Evolutionary conservation across 441 rosid genomes (phyloP).

Genomic region (Erodium chrysanthum): DNA sequence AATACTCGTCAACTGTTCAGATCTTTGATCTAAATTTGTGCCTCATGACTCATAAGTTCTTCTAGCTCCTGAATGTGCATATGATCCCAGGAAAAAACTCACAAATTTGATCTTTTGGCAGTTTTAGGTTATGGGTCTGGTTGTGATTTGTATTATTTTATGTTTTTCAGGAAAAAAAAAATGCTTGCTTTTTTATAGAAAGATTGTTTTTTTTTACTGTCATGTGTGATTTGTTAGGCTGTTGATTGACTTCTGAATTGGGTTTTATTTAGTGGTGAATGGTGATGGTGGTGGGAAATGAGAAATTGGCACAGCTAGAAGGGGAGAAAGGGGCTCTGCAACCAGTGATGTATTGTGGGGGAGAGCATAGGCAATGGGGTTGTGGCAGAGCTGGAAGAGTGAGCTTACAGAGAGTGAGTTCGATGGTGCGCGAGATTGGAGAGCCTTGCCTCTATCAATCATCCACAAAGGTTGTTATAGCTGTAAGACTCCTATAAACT

Average conservation of each 20-base stretch:
- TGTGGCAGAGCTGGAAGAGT: slow-evolving; percentile 53
- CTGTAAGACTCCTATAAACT: slow-evolving; percentile 31
- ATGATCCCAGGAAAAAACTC: not conserved
- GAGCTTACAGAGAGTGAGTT: slow-evolving; percentile 62
- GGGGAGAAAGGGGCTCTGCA: slow-evolving; percentile 16
- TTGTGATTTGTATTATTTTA: not conserved
- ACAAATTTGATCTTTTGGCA: not conserved
- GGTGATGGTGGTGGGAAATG: slow-evolving; percentile 18
- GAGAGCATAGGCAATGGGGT: slow-evolving; percentile 52
- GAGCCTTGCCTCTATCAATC: slow-evolving; percentile 79
- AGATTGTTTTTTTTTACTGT: not conserved
- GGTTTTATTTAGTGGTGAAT: slow-evolving; percentile 14
- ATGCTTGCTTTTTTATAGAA: not conserved
- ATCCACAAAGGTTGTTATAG: slow-evolving; percentile 59
- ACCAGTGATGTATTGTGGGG: slow-evolving; percentile 53
- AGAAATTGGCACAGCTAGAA: slow-evolving; percentile 18
- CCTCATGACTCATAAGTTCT: not conserved
- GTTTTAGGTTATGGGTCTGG: not conserved
- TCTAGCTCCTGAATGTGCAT: not conserved
- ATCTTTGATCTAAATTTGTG: not conserved
- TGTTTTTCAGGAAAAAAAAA: not conserved
- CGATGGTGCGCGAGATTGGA: slow-evolving; percentile 67
- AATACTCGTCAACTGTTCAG: not conserved
- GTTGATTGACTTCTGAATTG: slow-evolving; percentile 12
- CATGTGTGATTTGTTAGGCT: slow-evolving; percentile 11